phyloP scores from a whole-genome alignment of 345 rosid genomes.

The Aegle marmelos region DNA sequence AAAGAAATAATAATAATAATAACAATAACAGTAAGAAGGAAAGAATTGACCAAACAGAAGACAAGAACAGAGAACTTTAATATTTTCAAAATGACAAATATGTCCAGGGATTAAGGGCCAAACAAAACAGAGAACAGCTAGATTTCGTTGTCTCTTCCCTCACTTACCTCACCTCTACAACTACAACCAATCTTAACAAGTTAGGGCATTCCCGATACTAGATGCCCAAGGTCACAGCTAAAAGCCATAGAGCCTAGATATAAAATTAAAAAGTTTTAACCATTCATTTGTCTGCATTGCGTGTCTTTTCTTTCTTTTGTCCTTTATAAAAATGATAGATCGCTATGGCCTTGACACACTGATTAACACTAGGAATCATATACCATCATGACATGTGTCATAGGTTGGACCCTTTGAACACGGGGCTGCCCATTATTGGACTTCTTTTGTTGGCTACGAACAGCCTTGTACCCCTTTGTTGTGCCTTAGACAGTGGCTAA shows the following conservation, averaged over 20 bases:
- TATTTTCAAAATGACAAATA: constrained; percentile 28
- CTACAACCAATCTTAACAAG: not conserved
- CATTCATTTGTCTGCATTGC: constrained; percentile 11
- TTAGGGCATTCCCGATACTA: not conserved
- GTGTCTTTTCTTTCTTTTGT: constrained; percentile 11
- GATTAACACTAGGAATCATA: not conserved
- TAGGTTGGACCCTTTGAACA: not conserved
- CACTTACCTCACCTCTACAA: constrained; percentile 3
- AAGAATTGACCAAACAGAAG: constrained; percentile 30
- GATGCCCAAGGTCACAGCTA: not conserved
- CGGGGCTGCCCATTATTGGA: not conserved
- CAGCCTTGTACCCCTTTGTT: not conserved
- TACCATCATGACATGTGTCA: constrained; percentile 6
- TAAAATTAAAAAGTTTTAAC: not conserved
- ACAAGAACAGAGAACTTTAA: constrained; percentile 24
- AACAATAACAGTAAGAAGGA: not conserved
- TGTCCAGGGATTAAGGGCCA: constrained; percentile 29
- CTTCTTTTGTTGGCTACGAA: not conserved
- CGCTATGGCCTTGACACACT: not conserved
- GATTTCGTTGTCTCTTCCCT: constrained; percentile 28
- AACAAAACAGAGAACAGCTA: constrained; percentile 23
- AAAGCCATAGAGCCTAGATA: constrained; percentile 14
- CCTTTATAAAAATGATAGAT: not conserved
- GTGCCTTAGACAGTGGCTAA: not conserved
- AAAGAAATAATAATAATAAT: not conserved